Evolutionary conservation across 768 basidiomycete genomes (phyloP).

Genomic region (Phlebiopsis gigantea): DNA sequence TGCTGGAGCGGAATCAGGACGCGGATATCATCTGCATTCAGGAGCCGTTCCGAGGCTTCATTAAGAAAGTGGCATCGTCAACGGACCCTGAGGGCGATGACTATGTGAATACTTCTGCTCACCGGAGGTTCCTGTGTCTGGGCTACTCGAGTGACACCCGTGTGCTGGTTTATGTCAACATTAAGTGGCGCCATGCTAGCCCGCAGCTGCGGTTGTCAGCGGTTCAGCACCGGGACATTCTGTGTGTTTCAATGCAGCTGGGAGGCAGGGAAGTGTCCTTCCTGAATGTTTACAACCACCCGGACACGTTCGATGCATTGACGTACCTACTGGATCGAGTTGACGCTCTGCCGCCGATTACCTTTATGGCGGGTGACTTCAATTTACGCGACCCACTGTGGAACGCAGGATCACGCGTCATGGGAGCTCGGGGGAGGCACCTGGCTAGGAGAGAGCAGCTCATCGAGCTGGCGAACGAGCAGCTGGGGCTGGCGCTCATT

Average conservation of each 20-base stretch:
- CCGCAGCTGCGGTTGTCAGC: neutral
- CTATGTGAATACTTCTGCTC: neutral
- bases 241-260: neutral
- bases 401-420: neutral
- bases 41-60: conserved; percentile 8
- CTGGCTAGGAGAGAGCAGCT: neutral
- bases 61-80: neutral
- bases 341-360: neutral
- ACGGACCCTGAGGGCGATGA: conserved; percentile 2
- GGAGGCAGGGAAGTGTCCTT: neutral
- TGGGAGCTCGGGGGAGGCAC: neutral
- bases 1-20: neutral
- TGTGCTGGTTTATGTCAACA: conserved; percentile 1
- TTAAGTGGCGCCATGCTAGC: neutral
- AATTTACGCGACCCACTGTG: conserved; percentile 1
- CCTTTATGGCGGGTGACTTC: neutral
- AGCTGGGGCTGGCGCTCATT: neutral
- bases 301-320: neutral
- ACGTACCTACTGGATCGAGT: neutral
- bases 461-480: neutral
- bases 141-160: neutral
- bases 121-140: neutral
- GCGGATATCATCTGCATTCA: conserved; percentile 10
- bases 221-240: neutral
- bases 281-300: conserved; percentile 7